Evolutionary conservation across 352 stramenopile genomes (phyloP).

Genomic region (Phytophthora pini): DNA sequence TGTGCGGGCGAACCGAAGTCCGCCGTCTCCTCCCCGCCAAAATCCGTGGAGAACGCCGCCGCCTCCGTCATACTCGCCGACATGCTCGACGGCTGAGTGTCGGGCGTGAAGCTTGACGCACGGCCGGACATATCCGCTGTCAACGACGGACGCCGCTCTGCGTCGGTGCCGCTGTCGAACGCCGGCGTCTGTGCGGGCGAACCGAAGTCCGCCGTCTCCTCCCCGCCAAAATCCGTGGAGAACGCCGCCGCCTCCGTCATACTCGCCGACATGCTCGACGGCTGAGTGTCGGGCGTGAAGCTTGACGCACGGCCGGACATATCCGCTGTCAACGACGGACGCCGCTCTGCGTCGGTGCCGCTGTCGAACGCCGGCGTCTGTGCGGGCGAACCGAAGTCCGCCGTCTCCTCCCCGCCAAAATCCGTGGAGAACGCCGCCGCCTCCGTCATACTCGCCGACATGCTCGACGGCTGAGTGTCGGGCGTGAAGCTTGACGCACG

Average conservation of each 20-base stretch:
- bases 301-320: not conserved
- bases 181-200: too few relatives aligned
- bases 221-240: not conserved
- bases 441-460: not conserved
- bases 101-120: constrained; percentile 1
- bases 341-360: not conserved
- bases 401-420: not conserved
- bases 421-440: not conserved
- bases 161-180: not conserved
- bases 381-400: not conserved
- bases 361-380: not conserved
- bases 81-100: not conserved
- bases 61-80: not conserved
- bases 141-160: not conserved
- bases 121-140: not conserved
- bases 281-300: not conserved
- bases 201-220: not conserved
- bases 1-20: not conserved
- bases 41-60: not conserved
- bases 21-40: not conserved
- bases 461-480: not conserved
- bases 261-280: not conserved
- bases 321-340: not conserved
- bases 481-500: not conserved
- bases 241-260: not conserved